Evolutionary conservation across 2,329 filamentous ascomycete genomes (phyloP), one percentile per base, ranked within the genome.

Genomic region (Diaporthe vexans): DNA sequence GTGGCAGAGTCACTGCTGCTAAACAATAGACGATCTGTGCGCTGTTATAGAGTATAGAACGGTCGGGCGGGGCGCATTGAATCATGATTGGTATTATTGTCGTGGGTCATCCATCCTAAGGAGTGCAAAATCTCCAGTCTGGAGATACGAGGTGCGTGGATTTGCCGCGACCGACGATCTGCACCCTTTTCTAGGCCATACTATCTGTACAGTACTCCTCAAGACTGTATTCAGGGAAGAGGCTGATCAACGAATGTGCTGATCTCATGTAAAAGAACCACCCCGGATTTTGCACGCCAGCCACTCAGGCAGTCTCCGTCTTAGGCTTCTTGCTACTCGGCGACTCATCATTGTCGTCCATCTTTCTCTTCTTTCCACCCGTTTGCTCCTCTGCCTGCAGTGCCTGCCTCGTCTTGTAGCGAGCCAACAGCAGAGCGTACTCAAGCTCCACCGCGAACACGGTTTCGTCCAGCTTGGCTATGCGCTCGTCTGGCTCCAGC

Each of bases 401-500:
- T n/a, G 46, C 48, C 69, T 82, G 79, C 33, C 79, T 81, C n/a
- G 83, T 82, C 70, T 90, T 86, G 51, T 82, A 81, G 67, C 84
- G 83, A 21, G 83, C 82, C 51, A 96, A 83, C 54, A 95, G 84
- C 71, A 91, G 87, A n/a, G 89, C 89, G 81, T 95, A 96, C 77
- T 95, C 94, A 68, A 91, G 88, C 79, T 94, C 90, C 21, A 96
- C 92, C 63, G 89, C 89, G 21, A 88, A 85, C 29, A 95, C 84
- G 0, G 92, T 93, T 77, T 93, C 89, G 67, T 94, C 90, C 4
- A 97, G 85, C 85, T 93, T 94, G 73, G 94, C 89, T 10, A 93
- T 90, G 48, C 93, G 88, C 81, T 96, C 94, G 0, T 84, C 81
- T 7, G 86, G 85, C 72, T 94, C 93, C 54, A 96, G 84, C 82